Percentiles rank a stretch among this genome's conserved stretches.
These are phyloP conservation scores for Eimeria brunetti DNA, from an alignment of 169 alveolate genomes.

Conservation along the genomic window DNA sequence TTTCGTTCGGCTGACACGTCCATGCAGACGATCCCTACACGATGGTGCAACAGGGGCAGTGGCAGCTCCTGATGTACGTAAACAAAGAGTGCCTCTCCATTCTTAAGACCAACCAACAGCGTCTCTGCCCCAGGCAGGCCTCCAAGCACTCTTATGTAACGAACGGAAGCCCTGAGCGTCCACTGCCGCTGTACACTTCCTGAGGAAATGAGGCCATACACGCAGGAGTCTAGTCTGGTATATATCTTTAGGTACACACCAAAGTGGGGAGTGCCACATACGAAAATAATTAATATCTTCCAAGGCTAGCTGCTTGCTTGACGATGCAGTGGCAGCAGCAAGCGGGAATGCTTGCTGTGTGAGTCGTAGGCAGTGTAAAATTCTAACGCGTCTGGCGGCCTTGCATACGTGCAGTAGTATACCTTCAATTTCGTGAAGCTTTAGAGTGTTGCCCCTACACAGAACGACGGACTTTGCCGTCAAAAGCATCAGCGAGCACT, in stretches of 20 bases:
- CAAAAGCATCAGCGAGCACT: slow-evolving; percentile 91
- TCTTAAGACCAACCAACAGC: slow-evolving; percentile 93
- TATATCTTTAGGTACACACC: not conserved
- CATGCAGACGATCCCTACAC: slow-evolving; percentile 89
- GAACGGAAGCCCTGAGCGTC: slow-evolving; percentile 91
- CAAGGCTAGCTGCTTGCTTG: not conserved
- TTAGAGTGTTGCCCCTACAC: slow-evolving; percentile 89
- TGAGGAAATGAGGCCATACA: not conserved
- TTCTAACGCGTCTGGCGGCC: not conserved
- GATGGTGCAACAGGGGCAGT: slow-evolving; percentile 89
- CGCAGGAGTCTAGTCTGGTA: not conserved
- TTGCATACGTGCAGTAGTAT: not conserved
- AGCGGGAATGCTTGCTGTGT: not conserved
- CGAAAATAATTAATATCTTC: not conserved
- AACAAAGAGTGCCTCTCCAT: slow-evolving; percentile 92
- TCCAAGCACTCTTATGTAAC: slow-evolving; percentile 91
- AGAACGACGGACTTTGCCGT: slow-evolving; percentile 91
- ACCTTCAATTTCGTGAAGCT: slow-evolving; percentile 85
- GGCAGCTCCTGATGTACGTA: slow-evolving; percentile 96
- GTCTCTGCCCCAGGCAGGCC: slow-evolving; percentile 96
- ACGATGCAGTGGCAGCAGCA: not conserved
- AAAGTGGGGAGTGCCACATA: not conserved
- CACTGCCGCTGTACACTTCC: slow-evolving; percentile 94
- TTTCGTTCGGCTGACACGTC: slow-evolving; percentile 82
- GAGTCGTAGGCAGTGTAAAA: not conserved